phyloP scores from a whole-genome alignment of 257 asterid genomes.

The Avicennia marina region DNA sequence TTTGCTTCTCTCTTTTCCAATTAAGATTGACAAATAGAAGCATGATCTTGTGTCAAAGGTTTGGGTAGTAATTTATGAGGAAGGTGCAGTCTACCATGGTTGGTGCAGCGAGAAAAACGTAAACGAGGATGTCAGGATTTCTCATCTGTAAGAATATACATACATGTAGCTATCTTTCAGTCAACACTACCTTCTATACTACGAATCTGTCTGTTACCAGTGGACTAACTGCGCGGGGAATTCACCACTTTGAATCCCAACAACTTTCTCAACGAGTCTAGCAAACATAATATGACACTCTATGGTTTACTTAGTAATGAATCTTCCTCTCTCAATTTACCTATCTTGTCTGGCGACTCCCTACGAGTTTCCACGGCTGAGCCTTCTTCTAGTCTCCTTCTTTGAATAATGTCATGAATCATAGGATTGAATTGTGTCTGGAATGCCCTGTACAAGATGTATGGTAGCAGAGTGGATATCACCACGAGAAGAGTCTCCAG shows the following conservation, averaged over 20 bases:
- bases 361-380: neutral
- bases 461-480: constrained; percentile 58
- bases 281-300: constrained; percentile 1
- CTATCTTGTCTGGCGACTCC: neutral
- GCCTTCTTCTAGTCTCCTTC: constrained; percentile 21
- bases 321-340: constrained; percentile 25
- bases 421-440: constrained; percentile 68
- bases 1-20: no score
- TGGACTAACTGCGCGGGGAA: neutral
- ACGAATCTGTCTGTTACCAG: constrained; percentile 6
- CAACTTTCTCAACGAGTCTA: neutral
- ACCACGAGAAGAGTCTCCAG: constrained; percentile 53
- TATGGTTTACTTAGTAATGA: constrained; percentile 28
- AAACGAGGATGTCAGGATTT: neutral
- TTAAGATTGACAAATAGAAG: no score
- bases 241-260: neutral
- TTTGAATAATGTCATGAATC: constrained; percentile 71
- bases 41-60: no score
- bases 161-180: neutral
- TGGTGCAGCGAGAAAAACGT: no score
- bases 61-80: no score
- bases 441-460: constrained; percentile 51
- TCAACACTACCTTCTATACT: constrained; percentile 17
- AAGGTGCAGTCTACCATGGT: no score
- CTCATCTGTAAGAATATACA: constrained; percentile 1